Evolutionary conservation across 2,329 filamentous ascomycete genomes (phyloP).

Genomic region (Scedosporium dehoogii): DNA sequence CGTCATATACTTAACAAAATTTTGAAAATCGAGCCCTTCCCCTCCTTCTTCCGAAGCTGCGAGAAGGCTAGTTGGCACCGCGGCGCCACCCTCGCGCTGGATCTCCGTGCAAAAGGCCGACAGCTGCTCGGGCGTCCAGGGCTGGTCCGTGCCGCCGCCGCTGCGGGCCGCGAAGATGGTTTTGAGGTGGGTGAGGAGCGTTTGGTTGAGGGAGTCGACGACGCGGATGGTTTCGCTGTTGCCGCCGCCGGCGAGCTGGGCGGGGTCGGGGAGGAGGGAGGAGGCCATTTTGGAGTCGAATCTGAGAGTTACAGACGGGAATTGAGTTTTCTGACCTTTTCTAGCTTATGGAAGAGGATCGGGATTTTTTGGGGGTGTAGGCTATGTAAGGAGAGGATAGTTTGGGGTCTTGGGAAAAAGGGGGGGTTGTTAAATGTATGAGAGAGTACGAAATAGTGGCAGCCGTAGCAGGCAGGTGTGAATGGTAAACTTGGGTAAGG

Average conservation of each 20-base stretch:
- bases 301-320: neutral
- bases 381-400: too few relatives aligned
- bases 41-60: slow-evolving; percentile 11
- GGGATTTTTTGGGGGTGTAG: too few relatives aligned
- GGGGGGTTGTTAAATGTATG: too few relatives aligned
- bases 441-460: too few relatives aligned
- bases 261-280: slow-evolving; percentile 13
- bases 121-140: slow-evolving; percentile 37
- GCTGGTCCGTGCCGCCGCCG: slow-evolving; percentile 18
- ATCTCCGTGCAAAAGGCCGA: slow-evolving; percentile 34
- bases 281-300: neutral
- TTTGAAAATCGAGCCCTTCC: slow-evolving; percentile 32
- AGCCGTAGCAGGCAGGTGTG: too few relatives aligned
- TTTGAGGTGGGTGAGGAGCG: slow-evolving; percentile 31
- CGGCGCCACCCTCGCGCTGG: slow-evolving; percentile 30
- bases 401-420: too few relatives aligned
- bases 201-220: slow-evolving; percentile 30
- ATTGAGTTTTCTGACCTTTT: neutral
- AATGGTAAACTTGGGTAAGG: neutral
- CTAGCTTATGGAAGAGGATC: too few relatives aligned
- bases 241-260: slow-evolving; percentile 38
- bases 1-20: slow-evolving; percentile 47
- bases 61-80: slow-evolving; percentile 11
- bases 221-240: slow-evolving; percentile 29
- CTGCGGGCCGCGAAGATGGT: slow-evolving; percentile 36